Evolutionary conservation across 371 early-diverging fungal genomes (phyloP).

Genomic region (Lichtheimia ornata): DNA sequence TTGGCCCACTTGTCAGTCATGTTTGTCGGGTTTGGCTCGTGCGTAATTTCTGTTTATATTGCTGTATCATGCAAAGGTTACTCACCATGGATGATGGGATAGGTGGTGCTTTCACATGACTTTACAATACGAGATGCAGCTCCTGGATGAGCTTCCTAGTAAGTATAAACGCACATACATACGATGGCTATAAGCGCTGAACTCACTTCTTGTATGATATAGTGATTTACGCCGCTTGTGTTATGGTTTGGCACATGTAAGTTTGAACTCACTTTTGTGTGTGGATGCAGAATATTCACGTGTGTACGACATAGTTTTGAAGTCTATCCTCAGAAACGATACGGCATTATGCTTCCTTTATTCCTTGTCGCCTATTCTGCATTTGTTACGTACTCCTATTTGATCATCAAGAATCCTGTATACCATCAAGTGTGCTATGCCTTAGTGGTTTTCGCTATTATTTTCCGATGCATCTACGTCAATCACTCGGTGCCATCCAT

Average conservation of each 20-base stretch:
- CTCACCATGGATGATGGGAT: background rate
- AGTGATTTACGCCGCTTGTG: conserved; percentile 59
- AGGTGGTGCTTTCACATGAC: conserved; percentile 82
- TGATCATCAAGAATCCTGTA: conserved; percentile 68
- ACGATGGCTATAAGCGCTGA: background rate
- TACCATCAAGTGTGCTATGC: conserved; percentile 78
- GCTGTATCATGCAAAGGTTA: background rate
- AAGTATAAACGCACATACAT: conserved; percentile 7
- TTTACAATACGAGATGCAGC: conserved; percentile 73
- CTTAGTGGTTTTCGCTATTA: conserved; percentile 47
- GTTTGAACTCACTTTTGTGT: conserved; percentile 7
- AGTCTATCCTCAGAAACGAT: conserved; percentile 40
- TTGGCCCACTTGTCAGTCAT: conserved; percentile 60
- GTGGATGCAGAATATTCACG: conserved; percentile 19
- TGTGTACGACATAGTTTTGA: conserved; percentile 47
- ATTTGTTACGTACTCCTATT: conserved; percentile 64
- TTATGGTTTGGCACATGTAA: conserved; percentile 49
- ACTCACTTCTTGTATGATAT: background rate
- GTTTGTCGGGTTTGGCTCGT: conserved; percentile 71
- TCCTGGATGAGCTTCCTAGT: conserved; percentile 77
- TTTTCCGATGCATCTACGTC: conserved; percentile 50
- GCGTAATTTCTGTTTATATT: conserved; percentile 15
- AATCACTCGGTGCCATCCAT: conserved; percentile 29
- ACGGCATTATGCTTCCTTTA: conserved; percentile 38
- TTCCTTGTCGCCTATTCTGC: conserved; percentile 52